phyloP scores from a whole-genome alignment of 352 stramenopile species.

The Pythium coloratum region DNA sequence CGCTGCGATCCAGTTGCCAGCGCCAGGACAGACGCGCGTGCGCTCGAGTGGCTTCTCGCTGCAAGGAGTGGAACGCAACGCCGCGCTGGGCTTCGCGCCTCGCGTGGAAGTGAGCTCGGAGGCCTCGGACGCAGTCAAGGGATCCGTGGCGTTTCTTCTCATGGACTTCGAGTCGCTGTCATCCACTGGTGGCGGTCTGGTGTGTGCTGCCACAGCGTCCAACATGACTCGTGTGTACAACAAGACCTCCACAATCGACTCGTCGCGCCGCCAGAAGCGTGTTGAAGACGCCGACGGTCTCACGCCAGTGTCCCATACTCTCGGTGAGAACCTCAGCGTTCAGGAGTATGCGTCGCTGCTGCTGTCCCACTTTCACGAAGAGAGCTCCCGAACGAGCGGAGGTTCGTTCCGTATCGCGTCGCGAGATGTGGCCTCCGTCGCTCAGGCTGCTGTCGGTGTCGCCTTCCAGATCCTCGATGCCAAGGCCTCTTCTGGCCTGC shows the following conservation, averaged over 20 bases:
- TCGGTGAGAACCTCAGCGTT: constrained; percentile 35
- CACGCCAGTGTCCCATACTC: constrained; percentile 33
- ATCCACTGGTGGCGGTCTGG: constrained; percentile 33
- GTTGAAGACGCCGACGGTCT: constrained; percentile 44
- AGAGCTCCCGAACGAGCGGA: constrained; percentile 11
- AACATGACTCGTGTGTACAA: constrained; percentile 65
- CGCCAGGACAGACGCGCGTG: constrained; percentile 47
- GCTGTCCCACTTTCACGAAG: constrained; percentile 58
- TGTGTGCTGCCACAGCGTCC: constrained; percentile 67
- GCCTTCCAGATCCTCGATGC: constrained; percentile 79
- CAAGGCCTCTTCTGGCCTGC: constrained; percentile 75
- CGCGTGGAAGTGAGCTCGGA: constrained; percentile 54
- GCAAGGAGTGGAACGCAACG: constrained; percentile 53
- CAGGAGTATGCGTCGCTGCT: constrained; percentile 62
- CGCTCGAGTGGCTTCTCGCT: constrained; percentile 62
- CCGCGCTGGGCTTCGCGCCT: constrained; percentile 54
- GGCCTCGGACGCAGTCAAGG: constrained; percentile 49
- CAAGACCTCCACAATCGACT: constrained; percentile 1
- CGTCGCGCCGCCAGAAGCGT: constrained; percentile 26
- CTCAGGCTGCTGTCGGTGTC: constrained; percentile 59
- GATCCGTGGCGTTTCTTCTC: constrained; percentile 73
- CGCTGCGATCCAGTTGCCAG: constrained; percentile 59
- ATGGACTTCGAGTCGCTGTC: constrained; percentile 40
- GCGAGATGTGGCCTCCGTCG: constrained; percentile 45
- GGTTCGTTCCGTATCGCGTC: constrained; percentile 42